Conservation (phyloP, 1,284 basidiomycete genomes). For the Peniophora sp. region DNA sequence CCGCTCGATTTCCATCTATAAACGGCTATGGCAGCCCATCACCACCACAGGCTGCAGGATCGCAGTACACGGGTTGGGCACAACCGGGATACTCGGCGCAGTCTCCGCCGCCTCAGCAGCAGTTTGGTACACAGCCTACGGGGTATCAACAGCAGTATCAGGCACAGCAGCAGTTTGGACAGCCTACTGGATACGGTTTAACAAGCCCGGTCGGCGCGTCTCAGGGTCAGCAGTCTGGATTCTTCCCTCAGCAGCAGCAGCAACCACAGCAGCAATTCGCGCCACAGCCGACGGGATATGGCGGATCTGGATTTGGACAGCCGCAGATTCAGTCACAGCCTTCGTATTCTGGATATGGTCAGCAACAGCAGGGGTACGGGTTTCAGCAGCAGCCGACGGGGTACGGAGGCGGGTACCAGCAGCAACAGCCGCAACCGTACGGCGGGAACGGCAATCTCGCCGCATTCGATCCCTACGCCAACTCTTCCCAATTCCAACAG, state of each 20-base stretch:
- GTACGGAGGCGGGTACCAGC: constrained; percentile 17
- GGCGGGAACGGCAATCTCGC: constrained; percentile 19
- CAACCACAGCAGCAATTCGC: constrained; percentile 26
- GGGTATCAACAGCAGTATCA: constrained; percentile 14
- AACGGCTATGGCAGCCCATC: constrained; percentile 10
- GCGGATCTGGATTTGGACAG: constrained; percentile 11
- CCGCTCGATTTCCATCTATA: constrained; percentile 26
- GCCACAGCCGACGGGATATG: constrained; percentile 17
- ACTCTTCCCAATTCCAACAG: constrained; percentile 3
- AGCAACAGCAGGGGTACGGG: constrained; percentile 10
- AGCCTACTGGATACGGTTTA: constrained; percentile 6
- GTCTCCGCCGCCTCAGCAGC: constrained; percentile 5
- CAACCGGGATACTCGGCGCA: constrained; percentile 10
- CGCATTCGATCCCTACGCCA: constrained; percentile 28
- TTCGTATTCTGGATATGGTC: constrained; percentile 18
- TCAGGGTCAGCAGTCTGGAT: constrained; percentile 15
- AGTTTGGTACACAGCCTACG: constrained; percentile 1
- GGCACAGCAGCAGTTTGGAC: constrained; percentile 11
- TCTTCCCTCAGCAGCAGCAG: constrained; percentile 21
- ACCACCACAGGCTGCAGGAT: constrained; percentile 2
- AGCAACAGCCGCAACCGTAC: constrained; percentile 18
- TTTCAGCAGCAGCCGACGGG: constrained; percentile 15
- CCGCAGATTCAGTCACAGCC: constrained; percentile 13
- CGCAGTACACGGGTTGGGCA: constrained; percentile 22
- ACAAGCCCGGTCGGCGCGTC: not conserved